Base-by-base conservation (phyloP, 352 stramenopile species). In the Phytophthora sojae region DNA sequence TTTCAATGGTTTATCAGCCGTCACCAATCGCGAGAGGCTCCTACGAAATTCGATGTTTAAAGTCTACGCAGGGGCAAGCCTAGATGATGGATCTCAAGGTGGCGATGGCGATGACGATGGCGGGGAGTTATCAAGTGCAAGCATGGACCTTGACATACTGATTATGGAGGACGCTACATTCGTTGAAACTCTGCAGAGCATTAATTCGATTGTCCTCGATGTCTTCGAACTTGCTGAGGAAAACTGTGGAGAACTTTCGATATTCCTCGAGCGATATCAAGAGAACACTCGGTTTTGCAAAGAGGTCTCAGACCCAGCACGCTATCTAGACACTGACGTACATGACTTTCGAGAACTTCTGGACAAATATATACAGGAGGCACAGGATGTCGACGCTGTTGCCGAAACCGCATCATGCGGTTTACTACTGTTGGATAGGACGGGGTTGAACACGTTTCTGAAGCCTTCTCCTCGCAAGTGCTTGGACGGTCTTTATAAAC, bases 191-290 rank as follows among this genome's bases (percentile, higher is more conserved):
- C 69, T 92, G 4, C 79, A 87, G 39, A 77, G 65, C 11, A 75
- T 95, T 29, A 83, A 85, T 58, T 61, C 68, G 21, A 78, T 90
- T 6, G 50, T 93, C 19, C 39, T 84, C 52, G 80, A 93, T 45
- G 83, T 83, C 14, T 95, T 82, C 50, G 71, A 79, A 12, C 61
- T 57, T 9, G 80, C 89, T 0, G 75, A 83, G 12, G 74, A 78
- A n/a, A 95, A 88, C 29, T 88, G 83, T 26, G 44, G 54, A 0
- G 65, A 75, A 1, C 89, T 98, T 6, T 64, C 80, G 12, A 69
- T 92, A 0, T 98, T 94, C 67, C 66, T 93, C 3, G 69, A 85
- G 17, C 91, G 89, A 26, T 97, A 89, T 65, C 74, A 88, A 26
- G 81, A 81, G 7, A 98, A 98, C 61, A 26, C 80, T 14, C 23